phyloP scores from a whole-genome alignment of 2,329 filamentous ascomycete genomes.

The Xylariaceae sp. region DNA sequence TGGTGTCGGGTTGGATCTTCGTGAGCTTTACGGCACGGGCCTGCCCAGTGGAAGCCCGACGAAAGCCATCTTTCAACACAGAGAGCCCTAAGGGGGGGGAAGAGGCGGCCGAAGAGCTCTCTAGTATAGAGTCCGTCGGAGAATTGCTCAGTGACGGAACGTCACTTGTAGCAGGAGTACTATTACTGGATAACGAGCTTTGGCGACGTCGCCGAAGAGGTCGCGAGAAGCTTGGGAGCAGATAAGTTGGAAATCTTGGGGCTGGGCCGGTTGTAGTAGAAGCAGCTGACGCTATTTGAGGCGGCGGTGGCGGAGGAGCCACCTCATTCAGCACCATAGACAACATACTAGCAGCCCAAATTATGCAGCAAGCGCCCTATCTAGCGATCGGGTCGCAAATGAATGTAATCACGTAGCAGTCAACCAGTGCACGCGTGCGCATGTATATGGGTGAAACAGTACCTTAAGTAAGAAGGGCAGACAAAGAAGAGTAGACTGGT shows the following conservation, averaged over 20 bases:
- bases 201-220: conserved; percentile 52
- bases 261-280: conserved; percentile 23
- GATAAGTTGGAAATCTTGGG: conserved; percentile 56
- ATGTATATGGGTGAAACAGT: not conserved
- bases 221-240: conserved; percentile 58
- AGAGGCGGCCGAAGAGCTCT: conserved; percentile 34
- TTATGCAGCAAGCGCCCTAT: too few species aligned
- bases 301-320: conserved; percentile 19
- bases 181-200: conserved; percentile 41
- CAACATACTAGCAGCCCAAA: conserved; percentile 28
- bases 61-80: conserved; percentile 26
- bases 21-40: conserved; percentile 42
- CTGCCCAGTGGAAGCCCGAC: conserved; percentile 20
- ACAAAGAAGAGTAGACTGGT: not conserved
- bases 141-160: conserved; percentile 46
- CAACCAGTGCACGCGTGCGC: not conserved
- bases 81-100: conserved; percentile 35
- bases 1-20: conserved; percentile 57
- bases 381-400: too few species aligned
- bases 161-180: conserved; percentile 31
- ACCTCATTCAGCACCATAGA: conserved; percentile 38
- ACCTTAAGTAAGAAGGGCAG: not conserved
- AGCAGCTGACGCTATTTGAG: conserved; percentile 3
- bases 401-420: not conserved
- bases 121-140: conserved; percentile 42